Evolutionary conservation across 1,284 basidiomycete genomes (phyloP).

Genomic region (Ustilago curta): DNA sequence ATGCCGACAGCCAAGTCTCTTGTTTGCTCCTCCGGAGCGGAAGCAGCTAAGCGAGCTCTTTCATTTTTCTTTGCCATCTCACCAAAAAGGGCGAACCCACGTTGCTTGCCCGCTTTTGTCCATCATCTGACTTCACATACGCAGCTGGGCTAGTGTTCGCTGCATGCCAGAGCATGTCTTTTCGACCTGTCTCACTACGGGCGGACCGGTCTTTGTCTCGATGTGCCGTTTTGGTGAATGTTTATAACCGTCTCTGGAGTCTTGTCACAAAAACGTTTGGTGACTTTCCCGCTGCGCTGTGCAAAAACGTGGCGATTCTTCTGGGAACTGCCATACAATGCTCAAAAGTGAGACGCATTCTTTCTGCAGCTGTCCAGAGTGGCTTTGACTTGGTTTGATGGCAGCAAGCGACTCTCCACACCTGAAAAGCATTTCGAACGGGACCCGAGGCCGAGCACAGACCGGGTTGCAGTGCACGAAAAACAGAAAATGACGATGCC

Average conservation of each 20-base stretch:
- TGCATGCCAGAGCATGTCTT: slow-evolving; percentile 8
- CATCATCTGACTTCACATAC: neutral
- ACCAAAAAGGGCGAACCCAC: neutral
- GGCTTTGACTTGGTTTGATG: neutral
- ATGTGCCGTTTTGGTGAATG: neutral
- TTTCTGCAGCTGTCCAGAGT: no score
- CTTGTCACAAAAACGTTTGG: neutral
- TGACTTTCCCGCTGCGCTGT: neutral
- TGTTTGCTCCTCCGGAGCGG: neutral
- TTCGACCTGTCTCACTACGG: slow-evolving; percentile 6
- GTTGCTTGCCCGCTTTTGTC: neutral
- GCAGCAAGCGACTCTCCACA: neutral
- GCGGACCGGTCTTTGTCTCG: neutral
- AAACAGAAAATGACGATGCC: slow-evolving; percentile 3
- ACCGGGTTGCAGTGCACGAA: neutral
- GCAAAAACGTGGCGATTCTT: neutral
- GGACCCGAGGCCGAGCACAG: neutral
- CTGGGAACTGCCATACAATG: neutral
- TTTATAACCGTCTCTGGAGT: neutral
- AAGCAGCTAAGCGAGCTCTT: slow-evolving; percentile 17
- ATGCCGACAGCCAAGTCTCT: slow-evolving; percentile 25
- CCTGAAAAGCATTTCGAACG: no score
- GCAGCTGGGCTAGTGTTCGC: neutral
- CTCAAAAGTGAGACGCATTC: no score
- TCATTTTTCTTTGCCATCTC: no score